Evolutionary conservation across 2,329 filamentous ascomycete species (phyloP).

Genomic region (Teratosphaeria gauchensis): DNA sequence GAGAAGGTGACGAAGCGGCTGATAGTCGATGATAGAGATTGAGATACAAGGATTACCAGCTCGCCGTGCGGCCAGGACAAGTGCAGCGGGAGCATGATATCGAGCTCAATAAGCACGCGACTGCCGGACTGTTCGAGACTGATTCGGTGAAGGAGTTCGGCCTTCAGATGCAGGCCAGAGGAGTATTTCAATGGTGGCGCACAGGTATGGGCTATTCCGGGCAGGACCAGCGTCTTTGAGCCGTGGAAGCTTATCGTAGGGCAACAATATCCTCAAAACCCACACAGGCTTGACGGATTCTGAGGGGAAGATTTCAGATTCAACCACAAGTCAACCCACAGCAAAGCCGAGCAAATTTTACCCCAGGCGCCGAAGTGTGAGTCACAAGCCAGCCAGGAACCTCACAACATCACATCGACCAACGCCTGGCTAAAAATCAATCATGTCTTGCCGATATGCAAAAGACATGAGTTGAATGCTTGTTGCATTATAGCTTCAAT

Average conservation of each 20-base stretch:
- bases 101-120: neutral
- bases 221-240: slow-evolving; percentile 12
- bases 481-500: neutral
- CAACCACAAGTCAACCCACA: no score
- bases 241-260: neutral
- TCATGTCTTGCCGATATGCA: neutral
- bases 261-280: no score
- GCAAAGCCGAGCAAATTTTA: neutral
- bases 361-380: no score
- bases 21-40: slow-evolving; percentile 31
- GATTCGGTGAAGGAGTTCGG: slow-evolving; percentile 57
- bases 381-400: no score
- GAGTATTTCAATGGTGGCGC: slow-evolving; percentile 57
- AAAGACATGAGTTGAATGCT: neutral
- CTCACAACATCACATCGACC: neutral
- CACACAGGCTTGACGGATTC: no score
- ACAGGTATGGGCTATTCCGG: slow-evolving; percentile 51
- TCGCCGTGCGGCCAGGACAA: slow-evolving; percentile 45
- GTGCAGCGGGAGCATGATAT: slow-evolving; percentile 13
- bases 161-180: slow-evolving; percentile 48
- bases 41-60: slow-evolving; percentile 64
- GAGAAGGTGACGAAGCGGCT: neutral
- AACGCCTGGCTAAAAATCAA: neutral
- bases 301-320: no score
- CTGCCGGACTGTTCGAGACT: slow-evolving; percentile 44